Conservation (phyloP, 164 flowering plant genomes). For the Tinospora cordifolia region DNA sequence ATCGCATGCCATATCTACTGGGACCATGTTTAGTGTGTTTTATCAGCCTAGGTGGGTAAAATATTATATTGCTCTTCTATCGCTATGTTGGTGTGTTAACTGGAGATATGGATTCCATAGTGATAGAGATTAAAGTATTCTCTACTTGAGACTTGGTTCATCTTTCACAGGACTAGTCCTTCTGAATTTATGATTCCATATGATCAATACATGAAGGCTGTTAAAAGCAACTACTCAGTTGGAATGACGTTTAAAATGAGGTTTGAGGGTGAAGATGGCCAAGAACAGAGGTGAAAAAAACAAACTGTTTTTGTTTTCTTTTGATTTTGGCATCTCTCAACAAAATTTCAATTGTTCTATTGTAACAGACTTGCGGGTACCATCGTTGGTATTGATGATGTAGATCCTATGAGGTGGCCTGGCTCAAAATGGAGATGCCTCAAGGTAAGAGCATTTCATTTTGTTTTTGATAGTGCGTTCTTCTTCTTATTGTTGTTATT, state of each 20-base stretch:
- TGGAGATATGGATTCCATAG: background rate
- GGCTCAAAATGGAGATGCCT: conserved; percentile 56
- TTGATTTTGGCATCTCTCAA: background rate
- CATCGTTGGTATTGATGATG: conserved; percentile 35
- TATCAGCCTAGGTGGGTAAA: conserved; percentile 50
- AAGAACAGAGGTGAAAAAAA: conserved; percentile 32
- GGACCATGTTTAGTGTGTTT: conserved; percentile 44
- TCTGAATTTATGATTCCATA: conserved; percentile 42
- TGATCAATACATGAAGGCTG: conserved; percentile 29
- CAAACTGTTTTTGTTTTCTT: background rate
- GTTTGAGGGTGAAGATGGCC: conserved; percentile 39
- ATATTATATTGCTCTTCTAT: background rate
- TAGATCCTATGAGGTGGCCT: conserved; percentile 44
- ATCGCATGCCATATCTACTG: conserved; percentile 45
- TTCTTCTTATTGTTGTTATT: too few species aligned
- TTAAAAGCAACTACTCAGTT: conserved; percentile 19
- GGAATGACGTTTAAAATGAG: conserved; percentile 44
- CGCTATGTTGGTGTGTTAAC: background rate
- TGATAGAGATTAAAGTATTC: background rate
- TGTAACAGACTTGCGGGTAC: conserved; percentile 37
- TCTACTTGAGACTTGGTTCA: background rate
- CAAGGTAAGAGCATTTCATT: conserved; percentile 23
- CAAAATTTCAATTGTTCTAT: background rate
- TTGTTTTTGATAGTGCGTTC: background rate
- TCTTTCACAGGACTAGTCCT: conserved; percentile 42